phyloP scores from a whole-genome alignment of 1,139 yeast genomes.

The Saccharomycopsis hybrid region DNA sequence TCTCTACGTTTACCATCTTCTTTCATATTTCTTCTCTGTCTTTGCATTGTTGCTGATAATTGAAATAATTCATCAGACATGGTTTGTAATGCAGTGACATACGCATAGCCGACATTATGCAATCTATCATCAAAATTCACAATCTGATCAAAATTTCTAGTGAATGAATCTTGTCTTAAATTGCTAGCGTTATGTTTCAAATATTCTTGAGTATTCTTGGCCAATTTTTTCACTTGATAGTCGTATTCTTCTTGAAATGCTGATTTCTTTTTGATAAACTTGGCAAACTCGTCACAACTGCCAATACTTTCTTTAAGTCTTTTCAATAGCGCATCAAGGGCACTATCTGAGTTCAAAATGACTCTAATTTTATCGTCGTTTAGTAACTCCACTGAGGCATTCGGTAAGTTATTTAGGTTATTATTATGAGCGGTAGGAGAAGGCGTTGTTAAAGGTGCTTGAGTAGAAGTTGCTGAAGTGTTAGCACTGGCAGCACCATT shows the following conservation, averaged over 20 bases:
- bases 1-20: slow-evolving; percentile 80
- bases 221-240: slow-evolving; percentile 62
- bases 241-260: slow-evolving; percentile 75
- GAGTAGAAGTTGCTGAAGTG: too few species aligned
- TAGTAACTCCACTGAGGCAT: slow-evolving; percentile 17
- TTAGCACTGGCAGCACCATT: too few species aligned
- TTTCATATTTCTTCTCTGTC: slow-evolving; percentile 67
- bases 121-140: slow-evolving; percentile 74
- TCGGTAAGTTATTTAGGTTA: slow-evolving; percentile 11
- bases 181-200: slow-evolving; percentile 38
- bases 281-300: slow-evolving; percentile 80
- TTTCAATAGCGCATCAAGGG: slow-evolving; percentile 59
- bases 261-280: slow-evolving; percentile 73
- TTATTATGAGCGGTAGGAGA: slow-evolving; percentile 1
- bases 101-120: slow-evolving; percentile 65
- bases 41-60: slow-evolving; percentile 59
- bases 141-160: slow-evolving; percentile 57
- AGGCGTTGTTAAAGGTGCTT: neutral
- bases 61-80: slow-evolving; percentile 86
- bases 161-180: slow-evolving; percentile 65
- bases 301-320: slow-evolving; percentile 73
- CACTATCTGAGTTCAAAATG: slow-evolving; percentile 50
- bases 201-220: slow-evolving; percentile 46
- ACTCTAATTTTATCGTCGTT: slow-evolving; percentile 31
- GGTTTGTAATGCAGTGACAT: slow-evolving; percentile 69